Evolutionary conservation across 768 basidiomycete species (phyloP).

Genomic region (Tylopilus sp.): DNA sequence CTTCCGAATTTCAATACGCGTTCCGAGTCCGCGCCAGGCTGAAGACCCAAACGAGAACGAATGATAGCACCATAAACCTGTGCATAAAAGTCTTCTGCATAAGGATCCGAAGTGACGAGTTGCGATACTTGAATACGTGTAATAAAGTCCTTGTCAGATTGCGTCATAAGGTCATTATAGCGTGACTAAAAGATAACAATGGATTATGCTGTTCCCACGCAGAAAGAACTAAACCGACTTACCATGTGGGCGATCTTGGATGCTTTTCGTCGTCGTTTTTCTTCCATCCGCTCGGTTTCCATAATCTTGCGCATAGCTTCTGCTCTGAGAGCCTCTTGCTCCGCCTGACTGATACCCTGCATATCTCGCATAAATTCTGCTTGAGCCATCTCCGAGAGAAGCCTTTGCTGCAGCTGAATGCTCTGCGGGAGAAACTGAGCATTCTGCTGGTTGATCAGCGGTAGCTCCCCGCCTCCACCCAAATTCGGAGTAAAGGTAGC

Average conservation of each 20-base stretch:
- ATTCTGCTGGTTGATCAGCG: constrained; percentile 48
- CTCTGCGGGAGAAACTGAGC: constrained; percentile 56
- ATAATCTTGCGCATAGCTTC: constrained; percentile 89
- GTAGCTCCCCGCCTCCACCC: constrained; percentile 28
- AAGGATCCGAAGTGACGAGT: constrained; percentile 95
- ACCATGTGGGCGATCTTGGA: constrained; percentile 91
- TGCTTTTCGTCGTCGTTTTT: constrained; percentile 74
- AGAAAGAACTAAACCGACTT: constrained; percentile 15
- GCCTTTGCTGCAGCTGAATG: constrained; percentile 69
- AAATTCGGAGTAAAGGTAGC: constrained; percentile 30
- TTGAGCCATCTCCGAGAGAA: constrained; percentile 75
- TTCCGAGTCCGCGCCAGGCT: constrained; percentile 55
- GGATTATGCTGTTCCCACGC: not conserved
- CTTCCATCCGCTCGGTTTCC: constrained; percentile 87
- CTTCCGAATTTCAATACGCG: constrained; percentile 85
- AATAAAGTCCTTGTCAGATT: constrained; percentile 99
- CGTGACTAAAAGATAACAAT: constrained; percentile 54
- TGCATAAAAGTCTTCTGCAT: constrained; percentile 97
- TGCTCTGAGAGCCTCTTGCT: constrained; percentile 67
- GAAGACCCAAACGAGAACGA: constrained; percentile 73
- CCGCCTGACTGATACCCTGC: constrained; percentile 54
- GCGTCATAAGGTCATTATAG: constrained; percentile 94
- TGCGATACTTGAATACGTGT: constrained; percentile 99
- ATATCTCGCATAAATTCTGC: constrained; percentile 64
- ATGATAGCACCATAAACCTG: constrained; percentile 89